A percentile compares a stretch with the other conserved stretches of the same genome.
Evolutionary conservation across 2,329 filamentous ascomycete genomes (phyloP).

Genomic region (Graphium sp.): DNA sequence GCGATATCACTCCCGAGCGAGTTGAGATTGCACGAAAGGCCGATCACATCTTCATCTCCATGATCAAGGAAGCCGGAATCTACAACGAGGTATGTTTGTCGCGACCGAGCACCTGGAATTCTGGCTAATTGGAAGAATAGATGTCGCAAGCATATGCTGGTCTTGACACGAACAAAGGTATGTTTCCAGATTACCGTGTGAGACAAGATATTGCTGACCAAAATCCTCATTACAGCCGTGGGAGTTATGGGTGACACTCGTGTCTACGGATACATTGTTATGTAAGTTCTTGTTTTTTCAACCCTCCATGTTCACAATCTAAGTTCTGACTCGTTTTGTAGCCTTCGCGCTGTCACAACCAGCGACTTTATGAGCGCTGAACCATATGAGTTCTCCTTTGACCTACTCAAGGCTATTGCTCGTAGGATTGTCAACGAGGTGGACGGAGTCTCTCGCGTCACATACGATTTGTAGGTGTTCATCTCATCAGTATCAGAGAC

Average conservation of each 20-base stretch:
- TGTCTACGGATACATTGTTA: conserved; percentile 24
- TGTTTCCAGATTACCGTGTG: conserved; percentile 4
- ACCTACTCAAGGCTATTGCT: conserved; percentile 48
- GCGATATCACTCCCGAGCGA: conserved; percentile 66
- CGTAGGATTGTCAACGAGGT: conserved; percentile 52
- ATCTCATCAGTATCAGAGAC: conserved; percentile 5
- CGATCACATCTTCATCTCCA: conserved; percentile 61
- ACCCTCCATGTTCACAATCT: not conserved
- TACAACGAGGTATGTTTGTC: conserved; percentile 38
- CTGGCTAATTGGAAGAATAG: conserved; percentile 8
- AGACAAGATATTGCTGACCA: not conserved
- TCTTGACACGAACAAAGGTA: conserved; percentile 21
- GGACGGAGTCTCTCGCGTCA: conserved; percentile 52
- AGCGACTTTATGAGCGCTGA: conserved; percentile 52
- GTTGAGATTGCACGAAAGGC: conserved; percentile 66
- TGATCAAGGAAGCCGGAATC: conserved; percentile 55
- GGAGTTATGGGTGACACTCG: conserved; percentile 46
- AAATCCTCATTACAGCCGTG: conserved; percentile 13
- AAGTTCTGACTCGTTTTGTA: conserved; percentile 4
- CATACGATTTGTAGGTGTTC: conserved; percentile 45
- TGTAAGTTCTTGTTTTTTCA: conserved; percentile 6
- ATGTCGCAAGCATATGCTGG: conserved; percentile 30
- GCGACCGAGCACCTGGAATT: not conserved
- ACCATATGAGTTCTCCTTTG: conserved; percentile 46
- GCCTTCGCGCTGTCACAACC: conserved; percentile 26